phyloP scores from a whole-genome alignment of 352 stramenopile species.

The Globisporangium lucens region DNA sequence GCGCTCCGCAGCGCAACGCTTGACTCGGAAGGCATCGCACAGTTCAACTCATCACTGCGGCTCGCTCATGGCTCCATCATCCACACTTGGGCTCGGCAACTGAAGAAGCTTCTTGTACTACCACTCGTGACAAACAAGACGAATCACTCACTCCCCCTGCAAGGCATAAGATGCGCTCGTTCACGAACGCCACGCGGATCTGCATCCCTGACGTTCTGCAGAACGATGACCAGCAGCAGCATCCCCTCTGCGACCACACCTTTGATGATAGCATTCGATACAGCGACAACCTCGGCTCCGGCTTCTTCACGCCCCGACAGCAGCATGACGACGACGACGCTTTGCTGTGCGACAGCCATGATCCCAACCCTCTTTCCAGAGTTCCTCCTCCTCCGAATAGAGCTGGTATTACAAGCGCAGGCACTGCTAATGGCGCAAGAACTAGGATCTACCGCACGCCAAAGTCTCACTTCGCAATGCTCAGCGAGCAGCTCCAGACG shows the following conservation, averaged over 20 bases:
- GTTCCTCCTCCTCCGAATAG: neutral
- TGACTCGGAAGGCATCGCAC: neutral
- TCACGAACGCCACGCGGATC: slow-evolving; percentile 6
- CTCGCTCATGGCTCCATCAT: neutral
- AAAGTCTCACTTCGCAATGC: slow-evolving; percentile 1
- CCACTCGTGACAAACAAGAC: neutral
- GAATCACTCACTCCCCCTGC: no score
- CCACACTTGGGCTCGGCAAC: neutral
- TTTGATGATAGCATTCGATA: neutral
- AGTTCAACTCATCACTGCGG: no score
- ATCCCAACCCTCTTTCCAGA: neutral
- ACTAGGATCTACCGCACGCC: neutral
- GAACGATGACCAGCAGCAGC: neutral
- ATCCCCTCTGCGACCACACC: neutral
- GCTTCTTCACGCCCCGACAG: neutral
- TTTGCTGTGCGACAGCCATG: neutral
- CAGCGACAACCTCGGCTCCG: neutral
- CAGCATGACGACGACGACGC: no score
- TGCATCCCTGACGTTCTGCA: neutral
- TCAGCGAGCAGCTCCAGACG: neutral
- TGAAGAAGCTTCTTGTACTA: neutral
- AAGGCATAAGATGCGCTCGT: slow-evolving; percentile 2
- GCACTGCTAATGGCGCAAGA: no score
- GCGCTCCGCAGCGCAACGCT: neutral
- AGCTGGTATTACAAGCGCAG: neutral